Evolutionary conservation across 306 rosid species (phyloP).

Genomic region (Vigna nakashimae): DNA sequence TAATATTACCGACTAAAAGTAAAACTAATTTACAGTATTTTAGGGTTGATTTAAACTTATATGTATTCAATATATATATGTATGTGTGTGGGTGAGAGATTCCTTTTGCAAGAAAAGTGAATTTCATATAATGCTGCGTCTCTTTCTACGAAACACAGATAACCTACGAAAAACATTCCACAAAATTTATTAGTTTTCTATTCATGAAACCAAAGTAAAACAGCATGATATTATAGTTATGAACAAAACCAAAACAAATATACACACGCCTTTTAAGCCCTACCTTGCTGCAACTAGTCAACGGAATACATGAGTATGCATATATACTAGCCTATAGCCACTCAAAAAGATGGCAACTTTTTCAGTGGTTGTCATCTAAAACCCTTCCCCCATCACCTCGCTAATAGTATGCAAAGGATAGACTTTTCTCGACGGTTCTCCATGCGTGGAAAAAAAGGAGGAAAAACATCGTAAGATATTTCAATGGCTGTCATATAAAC

Average conservation of each 20-base stretch:
- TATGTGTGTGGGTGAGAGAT: not conserved
- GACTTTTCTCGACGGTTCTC: constrained; percentile 1
- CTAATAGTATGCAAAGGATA: not conserved
- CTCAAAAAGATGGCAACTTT: constrained; percentile 9
- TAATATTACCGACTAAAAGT: no score
- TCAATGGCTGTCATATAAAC: constrained; percentile 3
- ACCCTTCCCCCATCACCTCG: constrained; percentile 30
- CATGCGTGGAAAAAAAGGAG: not conserved
- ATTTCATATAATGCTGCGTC: not conserved
- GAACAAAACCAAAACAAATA: not conserved
- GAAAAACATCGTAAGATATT: not conserved
- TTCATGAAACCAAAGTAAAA: not conserved
- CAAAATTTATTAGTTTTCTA: not conserved
- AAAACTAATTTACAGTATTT: no score
- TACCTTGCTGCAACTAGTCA: constrained; percentile 19
- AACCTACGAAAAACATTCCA: not conserved
- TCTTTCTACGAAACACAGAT: not conserved
- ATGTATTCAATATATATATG: not conserved
- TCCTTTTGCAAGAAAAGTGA: not conserved
- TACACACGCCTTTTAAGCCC: not conserved
- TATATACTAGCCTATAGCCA: constrained; percentile 7
- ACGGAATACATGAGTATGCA: constrained; percentile 24
- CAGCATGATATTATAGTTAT: not conserved
- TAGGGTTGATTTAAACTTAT: no score
- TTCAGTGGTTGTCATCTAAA: constrained; percentile 34